Base-by-base conservation (phyloP, 768 basidiomycete genomes). In the Hydnomerulius pinastri region DNA sequence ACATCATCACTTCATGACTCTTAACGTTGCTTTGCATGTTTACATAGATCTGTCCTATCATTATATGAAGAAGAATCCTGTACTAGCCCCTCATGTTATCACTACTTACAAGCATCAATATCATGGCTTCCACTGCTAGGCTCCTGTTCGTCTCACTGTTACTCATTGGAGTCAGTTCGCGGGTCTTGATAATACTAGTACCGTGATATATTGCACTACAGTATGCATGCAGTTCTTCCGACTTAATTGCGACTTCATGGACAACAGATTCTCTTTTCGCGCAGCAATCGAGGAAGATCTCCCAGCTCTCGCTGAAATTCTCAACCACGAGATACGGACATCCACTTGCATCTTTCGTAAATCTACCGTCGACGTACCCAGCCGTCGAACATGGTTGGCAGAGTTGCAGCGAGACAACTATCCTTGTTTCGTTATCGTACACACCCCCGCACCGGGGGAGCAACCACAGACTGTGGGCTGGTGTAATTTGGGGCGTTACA, bases 1-100 rank as follows among this genome's bases (percentile, higher is more conserved):
- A 36, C 37, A 55, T 46, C 54, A 56, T 39, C 50, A 43, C 38
- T 48, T 42, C 51, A 55, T 36, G 46, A 30, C 12, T n/a, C 17
- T 42, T 6, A 24, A n/a, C 30, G 42, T 12, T 28, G 21, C 15
- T 15, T 30, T 39, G 41, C 21, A 53, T 41, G 17, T 48, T 23
- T 29, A 43, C 27, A 33, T 46, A 45, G 50, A 47, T 40, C 6
- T 54, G 41, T 45, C 25, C 15, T 50, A 39, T 50, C 23, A 39
- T 46, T 32, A 37, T 13, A 23, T n/a, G 40, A 30, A n/a, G n/a
- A n/a, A n/a, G n/a, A n/a, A 17, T 17, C 29, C 17, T 44, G 43
- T 45, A 46, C 47, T 36, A 33, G 8, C 30, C 33, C 17, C 17
- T 23, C 32, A 43, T 44, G 43, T 39, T 10, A 40, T 27, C 23